A percentile compares a stretch with the other conserved stretches of the same genome.
Evolutionary conservation across 495 filamentous ascomycete genomes (phyloP).

Genomic region (Podospora pseudopauciseta): DNA sequence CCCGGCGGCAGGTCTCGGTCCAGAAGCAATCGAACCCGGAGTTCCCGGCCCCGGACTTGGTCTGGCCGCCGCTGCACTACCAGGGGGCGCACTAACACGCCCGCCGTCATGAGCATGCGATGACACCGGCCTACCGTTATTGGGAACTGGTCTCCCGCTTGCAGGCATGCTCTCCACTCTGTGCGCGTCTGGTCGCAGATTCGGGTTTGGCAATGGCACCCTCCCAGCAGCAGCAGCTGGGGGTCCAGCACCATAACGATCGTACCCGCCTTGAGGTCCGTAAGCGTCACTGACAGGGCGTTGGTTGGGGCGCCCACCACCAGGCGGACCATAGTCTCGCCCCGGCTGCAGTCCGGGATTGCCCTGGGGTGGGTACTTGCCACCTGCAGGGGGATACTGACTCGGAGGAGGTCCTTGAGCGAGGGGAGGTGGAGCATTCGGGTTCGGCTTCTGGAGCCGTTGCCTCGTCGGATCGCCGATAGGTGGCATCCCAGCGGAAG

Average conservation of each 20-base stretch:
- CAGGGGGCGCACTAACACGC: conserved; percentile 8
- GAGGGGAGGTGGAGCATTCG: conserved; percentile 13
- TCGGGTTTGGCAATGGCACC: neutral
- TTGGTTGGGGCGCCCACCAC: conserved; percentile 8
- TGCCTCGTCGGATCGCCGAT: conserved; percentile 30
- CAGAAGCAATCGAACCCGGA: neutral
- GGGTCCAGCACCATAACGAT: conserved; percentile 10
- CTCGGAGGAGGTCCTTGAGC: conserved; percentile 28
- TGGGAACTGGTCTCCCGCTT: neutral
- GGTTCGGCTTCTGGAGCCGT: conserved; percentile 39
- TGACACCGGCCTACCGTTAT: neutral
- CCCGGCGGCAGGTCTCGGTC: conserved; percentile 3
- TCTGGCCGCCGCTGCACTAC: conserved; percentile 8
- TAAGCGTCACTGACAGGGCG: conserved; percentile 32
- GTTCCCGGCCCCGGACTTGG: neutral
- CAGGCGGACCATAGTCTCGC: conserved; percentile 14
- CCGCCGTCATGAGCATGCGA: neutral
- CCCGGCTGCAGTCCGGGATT: conserved; percentile 6
- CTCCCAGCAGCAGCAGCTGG: conserved; percentile 5
- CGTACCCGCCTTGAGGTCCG: neutral
- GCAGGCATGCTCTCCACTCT: conserved; percentile 6
- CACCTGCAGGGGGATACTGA: conserved; percentile 23
- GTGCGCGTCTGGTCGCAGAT: conserved; percentile 5
- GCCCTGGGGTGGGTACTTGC: conserved; percentile 13
- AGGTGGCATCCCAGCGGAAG: conserved; percentile 17